These are phyloP conservation scores for Microcyclosporella mali DNA, from an alignment of 2,329 filamentous ascomycete species.

Conservation along the genomic window DNA sequence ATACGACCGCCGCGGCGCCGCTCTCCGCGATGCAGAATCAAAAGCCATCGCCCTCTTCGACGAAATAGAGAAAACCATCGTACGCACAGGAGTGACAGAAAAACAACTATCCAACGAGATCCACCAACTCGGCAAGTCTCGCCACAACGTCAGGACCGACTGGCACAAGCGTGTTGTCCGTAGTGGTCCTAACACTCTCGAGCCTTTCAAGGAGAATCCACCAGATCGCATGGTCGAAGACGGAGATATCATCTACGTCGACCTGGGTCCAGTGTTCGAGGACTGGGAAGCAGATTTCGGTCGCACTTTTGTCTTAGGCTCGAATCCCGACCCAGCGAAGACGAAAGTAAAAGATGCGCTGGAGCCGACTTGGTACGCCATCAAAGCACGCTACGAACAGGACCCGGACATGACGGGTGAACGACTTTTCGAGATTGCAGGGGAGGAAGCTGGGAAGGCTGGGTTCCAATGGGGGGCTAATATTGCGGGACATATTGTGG, in stretches of 20 bases:
- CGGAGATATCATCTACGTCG: conserved; percentile 49
- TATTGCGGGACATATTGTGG: conserved; percentile 46
- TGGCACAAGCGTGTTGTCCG: conserved; percentile 51
- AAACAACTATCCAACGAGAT: conserved; percentile 45
- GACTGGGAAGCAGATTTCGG: conserved; percentile 51
- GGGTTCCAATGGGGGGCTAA: conserved; percentile 43
- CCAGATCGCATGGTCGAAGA: conserved; percentile 43
- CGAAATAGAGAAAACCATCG: conserved; percentile 42
- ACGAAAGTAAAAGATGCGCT: conserved; percentile 41
- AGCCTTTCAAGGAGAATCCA: conserved; percentile 45
- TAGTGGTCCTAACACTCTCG: conserved; percentile 46
- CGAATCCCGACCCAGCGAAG: conserved; percentile 39
- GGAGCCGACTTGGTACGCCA: conserved; percentile 43
- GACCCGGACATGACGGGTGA: conserved; percentile 45
- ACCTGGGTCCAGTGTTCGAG: conserved; percentile 49
- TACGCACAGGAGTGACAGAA: conserved; percentile 45
- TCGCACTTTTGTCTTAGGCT: conserved; percentile 47
- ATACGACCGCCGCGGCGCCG: too few relatives aligned
- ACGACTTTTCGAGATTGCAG: conserved; percentile 42
- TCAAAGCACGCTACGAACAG: conserved; percentile 37
- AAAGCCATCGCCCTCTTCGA: conserved; percentile 44
- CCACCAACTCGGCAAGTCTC: conserved; percentile 38
- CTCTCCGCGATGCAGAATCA: conserved; percentile 32
- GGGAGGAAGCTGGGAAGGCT: conserved; percentile 20
- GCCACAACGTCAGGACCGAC: conserved; percentile 43